A percentile compares a stretch with the other conserved stretches of the same genome.
Conservation (phyloP, 2,329 filamentous ascomycete species). For the Metarhizium brunneum region DNA sequence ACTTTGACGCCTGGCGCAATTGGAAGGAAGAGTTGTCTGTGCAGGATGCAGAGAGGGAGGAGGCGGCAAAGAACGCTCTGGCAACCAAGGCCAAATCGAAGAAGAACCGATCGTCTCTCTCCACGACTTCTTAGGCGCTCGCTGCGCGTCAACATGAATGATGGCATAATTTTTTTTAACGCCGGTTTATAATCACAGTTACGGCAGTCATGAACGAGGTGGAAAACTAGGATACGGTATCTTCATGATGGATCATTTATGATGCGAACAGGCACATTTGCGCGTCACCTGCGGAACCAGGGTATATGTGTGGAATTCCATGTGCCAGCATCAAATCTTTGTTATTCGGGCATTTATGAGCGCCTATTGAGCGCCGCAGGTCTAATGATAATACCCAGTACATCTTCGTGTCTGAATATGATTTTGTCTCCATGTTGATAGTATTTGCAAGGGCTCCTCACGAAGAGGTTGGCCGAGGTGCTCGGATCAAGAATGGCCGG, state of each 20-base stretch:
- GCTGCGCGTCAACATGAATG: neutral
- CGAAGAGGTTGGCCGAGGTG: too few relatives aligned
- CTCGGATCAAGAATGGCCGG: neutral
- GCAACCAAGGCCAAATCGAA: conserved; percentile 30
- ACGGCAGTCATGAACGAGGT: neutral
- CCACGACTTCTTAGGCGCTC: conserved; percentile 12
- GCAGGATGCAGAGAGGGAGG: conserved; percentile 34
- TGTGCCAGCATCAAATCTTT: neutral
- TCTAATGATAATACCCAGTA: neutral
- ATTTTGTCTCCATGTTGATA: too few relatives aligned
- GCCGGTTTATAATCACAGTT: neutral
- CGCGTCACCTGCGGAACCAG: neutral
- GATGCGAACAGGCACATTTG: neutral
- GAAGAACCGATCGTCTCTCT: conserved; percentile 33
- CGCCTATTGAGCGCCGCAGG: neutral
- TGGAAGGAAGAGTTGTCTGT: conserved; percentile 74
- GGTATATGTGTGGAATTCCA: neutral
- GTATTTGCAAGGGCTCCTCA: too few relatives aligned
- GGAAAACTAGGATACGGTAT: conserved; percentile 1
- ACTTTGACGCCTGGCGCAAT: conserved; percentile 95
- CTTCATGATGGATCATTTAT: neutral
- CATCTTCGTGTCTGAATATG: neutral
- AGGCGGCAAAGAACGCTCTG: conserved; percentile 31
- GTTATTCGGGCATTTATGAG: neutral
- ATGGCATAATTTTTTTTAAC: neutral